Conservation (phyloP, 257 asterid genomes). For the Parsonsia alboflavescens region DNA sequence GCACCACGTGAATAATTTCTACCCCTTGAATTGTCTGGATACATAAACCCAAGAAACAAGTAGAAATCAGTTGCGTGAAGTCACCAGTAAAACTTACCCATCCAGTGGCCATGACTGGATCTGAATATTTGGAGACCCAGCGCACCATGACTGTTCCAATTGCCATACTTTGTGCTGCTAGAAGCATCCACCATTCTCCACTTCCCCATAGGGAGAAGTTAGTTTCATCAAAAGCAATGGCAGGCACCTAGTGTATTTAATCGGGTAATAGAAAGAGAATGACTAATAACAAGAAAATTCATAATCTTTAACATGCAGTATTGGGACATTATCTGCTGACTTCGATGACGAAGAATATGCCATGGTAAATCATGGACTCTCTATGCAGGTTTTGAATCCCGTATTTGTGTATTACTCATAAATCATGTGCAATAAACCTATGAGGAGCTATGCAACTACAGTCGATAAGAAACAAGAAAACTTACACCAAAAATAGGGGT, state of each 20-base stretch:
- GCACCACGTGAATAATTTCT: no score
- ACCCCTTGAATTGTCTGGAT: no score
- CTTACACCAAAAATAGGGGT: background rate
- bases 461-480: background rate
- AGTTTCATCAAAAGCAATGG: conserved; percentile 46
- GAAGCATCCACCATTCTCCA: conserved; percentile 99
- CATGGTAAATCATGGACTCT: background rate
- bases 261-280: background rate
- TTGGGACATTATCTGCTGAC: background rate
- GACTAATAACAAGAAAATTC: background rate
- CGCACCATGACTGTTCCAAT: conserved; percentile 89
- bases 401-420: background rate
- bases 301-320: background rate
- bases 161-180: conserved; percentile 99
- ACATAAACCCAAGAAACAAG: background rate
- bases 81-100: conserved; percentile 51
- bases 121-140: conserved; percentile 93
- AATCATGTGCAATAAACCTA: background rate
- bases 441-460: background rate
- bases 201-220: conserved; percentile 91
- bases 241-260: conserved; percentile 50
- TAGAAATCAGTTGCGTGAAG: background rate
- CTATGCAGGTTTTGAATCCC: background rate
- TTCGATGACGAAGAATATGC: background rate
- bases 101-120: conserved; percentile 97